phyloP scores from a whole-genome alignment of 163 green algal genomes.

The Chloromonas sp. region DNA sequence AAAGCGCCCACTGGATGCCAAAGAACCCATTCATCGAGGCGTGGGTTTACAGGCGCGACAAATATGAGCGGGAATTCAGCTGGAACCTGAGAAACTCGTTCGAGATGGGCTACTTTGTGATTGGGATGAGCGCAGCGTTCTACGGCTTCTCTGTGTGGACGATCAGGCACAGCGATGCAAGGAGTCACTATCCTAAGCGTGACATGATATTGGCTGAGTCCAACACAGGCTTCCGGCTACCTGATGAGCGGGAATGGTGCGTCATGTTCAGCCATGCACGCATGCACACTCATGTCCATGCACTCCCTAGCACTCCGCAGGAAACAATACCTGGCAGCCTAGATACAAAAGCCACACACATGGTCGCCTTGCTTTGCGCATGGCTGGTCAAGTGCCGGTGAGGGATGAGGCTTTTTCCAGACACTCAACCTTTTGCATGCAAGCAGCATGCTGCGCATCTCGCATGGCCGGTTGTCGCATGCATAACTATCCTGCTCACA shows the following conservation, averaged over 20 bases:
- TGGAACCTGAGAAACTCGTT: slow-evolving; percentile 34
- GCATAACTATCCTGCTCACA: no score
- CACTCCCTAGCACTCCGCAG: no score
- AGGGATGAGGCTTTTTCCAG: no score
- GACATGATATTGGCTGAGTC: slow-evolving; percentile 9
- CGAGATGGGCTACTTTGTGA: slow-evolving; percentile 28
- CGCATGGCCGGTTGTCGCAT: no score
- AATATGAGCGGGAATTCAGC: slow-evolving; percentile 31
- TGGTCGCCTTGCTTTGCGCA: no score
- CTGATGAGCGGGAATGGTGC: slow-evolving; percentile 32
- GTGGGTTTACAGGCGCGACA: slow-evolving; percentile 28
- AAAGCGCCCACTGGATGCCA: slow-evolving; percentile 13
- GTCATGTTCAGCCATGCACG: background rate
- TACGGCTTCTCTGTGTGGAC: slow-evolving; percentile 25
- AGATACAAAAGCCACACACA: no score
- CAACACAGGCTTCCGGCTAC: slow-evolving; percentile 11
- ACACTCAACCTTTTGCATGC: no score
- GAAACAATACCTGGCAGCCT: no score
- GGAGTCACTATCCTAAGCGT: slow-evolving; percentile 25
- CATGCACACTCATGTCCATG: no score
- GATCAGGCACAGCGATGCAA: slow-evolving; percentile 12
- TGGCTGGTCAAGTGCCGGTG: no score
- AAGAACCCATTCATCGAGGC: slow-evolving; percentile 44
- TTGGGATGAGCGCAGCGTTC: slow-evolving; percentile 15
- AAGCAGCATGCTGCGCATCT: no score